Percentiles rank a stretch among this genome's conserved stretches.
These are phyloP conservation scores for Metarhizium album DNA, from an alignment of 2,329 filamentous ascomycete species.

Conservation along the genomic window DNA sequence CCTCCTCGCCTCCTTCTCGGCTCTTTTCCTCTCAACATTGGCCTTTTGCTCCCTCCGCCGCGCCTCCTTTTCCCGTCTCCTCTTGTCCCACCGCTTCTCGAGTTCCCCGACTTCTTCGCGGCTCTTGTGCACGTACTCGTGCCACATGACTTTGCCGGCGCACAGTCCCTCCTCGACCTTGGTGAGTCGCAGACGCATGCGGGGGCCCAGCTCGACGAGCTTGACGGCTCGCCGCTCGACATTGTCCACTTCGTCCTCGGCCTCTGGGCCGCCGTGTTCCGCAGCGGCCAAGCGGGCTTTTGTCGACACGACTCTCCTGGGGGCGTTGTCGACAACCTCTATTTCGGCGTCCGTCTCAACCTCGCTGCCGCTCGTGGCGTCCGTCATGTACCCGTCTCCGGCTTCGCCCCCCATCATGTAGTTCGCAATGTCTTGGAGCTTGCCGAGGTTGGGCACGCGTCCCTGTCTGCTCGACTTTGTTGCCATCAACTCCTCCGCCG, in stretches of 20 bases:
- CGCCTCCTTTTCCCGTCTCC: conserved; percentile 69
- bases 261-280: conserved; percentile 28
- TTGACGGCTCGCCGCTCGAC: conserved; percentile 86
- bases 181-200: conserved; percentile 78
- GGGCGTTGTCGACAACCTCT: conserved; percentile 60
- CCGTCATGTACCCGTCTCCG: conserved; percentile 72
- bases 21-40: conserved; percentile 79
- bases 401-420: conserved; percentile 80
- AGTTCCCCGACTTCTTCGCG: conserved; percentile 65
- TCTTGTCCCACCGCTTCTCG: conserved; percentile 73
- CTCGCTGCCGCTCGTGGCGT: conserved; percentile 77
- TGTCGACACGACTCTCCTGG: conserved; percentile 51
- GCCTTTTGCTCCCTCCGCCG: conserved; percentile 75
- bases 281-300: conserved; percentile 32
- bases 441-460: conserved; percentile 74
- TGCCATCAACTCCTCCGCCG: conserved; percentile 67
- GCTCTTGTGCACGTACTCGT: conserved; percentile 84
- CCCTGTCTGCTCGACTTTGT: conserved; percentile 53
- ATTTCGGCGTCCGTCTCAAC: conserved; percentile 92
- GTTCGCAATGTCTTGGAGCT: conserved; percentile 86
- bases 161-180: conserved; percentile 96
- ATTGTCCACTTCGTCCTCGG: conserved; percentile 38
- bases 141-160: conserved; percentile 89
- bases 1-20: conserved; percentile 30
- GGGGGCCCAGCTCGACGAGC: conserved; percentile 81